Percentiles rank a stretch among this genome's conserved stretches.
Conservation (phyloP, 331 rosid species). For the Pyracantha coccinea region DNA sequence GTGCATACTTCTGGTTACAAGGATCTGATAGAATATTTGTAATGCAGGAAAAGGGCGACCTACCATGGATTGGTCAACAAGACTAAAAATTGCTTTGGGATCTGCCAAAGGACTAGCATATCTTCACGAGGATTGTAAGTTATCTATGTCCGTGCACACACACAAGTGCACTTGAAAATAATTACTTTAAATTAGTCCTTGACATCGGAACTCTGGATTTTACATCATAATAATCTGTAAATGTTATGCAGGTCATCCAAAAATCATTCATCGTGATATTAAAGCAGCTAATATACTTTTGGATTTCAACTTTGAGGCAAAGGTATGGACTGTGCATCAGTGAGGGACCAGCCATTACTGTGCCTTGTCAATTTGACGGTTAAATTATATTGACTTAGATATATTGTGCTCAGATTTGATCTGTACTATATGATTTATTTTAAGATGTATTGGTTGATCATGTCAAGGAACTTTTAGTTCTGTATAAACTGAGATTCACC, state of each 20-base stretch:
- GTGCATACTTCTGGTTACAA: background rate
- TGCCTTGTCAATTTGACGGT: background rate
- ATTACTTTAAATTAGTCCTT: background rate
- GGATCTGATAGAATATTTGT: constrained; percentile 21
- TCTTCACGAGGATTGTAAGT: constrained; percentile 91
- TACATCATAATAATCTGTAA: constrained; percentile 5
- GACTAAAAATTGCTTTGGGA: constrained; percentile 71
- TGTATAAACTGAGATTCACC: background rate
- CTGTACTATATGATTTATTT: too few relatives aligned
- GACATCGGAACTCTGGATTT: background rate
- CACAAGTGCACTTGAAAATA: background rate
- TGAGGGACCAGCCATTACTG: background rate
- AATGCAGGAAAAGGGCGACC: constrained; percentile 73
- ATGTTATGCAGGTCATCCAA: constrained; percentile 75
- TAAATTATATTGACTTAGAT: background rate
- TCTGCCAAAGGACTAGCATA: constrained; percentile 86
- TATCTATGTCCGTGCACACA: background rate
- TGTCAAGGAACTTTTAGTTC: background rate
- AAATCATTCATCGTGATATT: constrained; percentile 88
- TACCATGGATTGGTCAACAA: constrained; percentile 78
- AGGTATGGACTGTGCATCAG: constrained; percentile 18
- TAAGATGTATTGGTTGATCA: background rate
- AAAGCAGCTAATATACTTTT: constrained; percentile 76
- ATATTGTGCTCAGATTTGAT: too few relatives aligned
- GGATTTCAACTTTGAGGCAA: constrained; percentile 63